phyloP scores from a whole-genome alignment of 2,329 filamentous ascomycete genomes.

The Magnaporthiopsis poae region DNA sequence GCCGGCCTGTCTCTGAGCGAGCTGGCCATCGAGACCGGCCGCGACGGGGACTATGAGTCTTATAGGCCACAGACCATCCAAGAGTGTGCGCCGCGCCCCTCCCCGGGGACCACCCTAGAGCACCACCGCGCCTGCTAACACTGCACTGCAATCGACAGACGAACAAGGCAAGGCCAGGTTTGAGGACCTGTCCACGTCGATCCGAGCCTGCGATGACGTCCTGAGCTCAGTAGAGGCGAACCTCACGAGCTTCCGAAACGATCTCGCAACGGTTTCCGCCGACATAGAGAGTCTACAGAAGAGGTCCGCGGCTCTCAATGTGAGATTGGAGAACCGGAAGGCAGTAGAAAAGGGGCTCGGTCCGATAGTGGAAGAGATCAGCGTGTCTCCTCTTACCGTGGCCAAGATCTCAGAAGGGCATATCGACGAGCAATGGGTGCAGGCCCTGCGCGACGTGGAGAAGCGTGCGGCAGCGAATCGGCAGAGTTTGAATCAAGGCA shows the following conservation, averaged over 20 bases:
- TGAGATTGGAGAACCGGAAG: constrained; percentile 78
- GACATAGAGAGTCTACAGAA: constrained; percentile 91
- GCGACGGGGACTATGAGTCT: constrained; percentile 19
- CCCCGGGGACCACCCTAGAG: constrained; percentile 8
- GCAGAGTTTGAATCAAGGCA: constrained; percentile 41
- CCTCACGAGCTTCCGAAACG: constrained; percentile 82
- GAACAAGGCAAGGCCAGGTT: constrained; percentile 76
- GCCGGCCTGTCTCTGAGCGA: constrained; percentile 65
- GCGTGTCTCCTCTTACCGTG: constrained; percentile 73
- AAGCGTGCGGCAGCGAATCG: constrained; percentile 65
- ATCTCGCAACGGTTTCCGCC: constrained; percentile 81
- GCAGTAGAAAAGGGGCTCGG: constrained; percentile 80
- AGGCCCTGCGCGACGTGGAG: constrained; percentile 73
- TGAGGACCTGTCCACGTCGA: constrained; percentile 82
- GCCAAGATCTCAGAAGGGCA: constrained; percentile 77
- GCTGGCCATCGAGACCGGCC: constrained; percentile 39
- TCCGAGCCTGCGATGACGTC: constrained; percentile 83
- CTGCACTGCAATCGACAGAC: constrained; percentile 34
- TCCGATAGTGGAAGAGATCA: constrained; percentile 84
- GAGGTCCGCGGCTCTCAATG: constrained; percentile 72
- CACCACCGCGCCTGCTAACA: constrained; percentile 3
- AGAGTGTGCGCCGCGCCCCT: constrained; percentile 51
- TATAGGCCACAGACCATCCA: constrained; percentile 53
- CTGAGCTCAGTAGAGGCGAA: constrained; percentile 88
- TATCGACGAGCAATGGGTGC: constrained; percentile 84